Conservation (phyloP, 108 stramenopile species). For the Pseudonitzschia multiseries region DNA sequence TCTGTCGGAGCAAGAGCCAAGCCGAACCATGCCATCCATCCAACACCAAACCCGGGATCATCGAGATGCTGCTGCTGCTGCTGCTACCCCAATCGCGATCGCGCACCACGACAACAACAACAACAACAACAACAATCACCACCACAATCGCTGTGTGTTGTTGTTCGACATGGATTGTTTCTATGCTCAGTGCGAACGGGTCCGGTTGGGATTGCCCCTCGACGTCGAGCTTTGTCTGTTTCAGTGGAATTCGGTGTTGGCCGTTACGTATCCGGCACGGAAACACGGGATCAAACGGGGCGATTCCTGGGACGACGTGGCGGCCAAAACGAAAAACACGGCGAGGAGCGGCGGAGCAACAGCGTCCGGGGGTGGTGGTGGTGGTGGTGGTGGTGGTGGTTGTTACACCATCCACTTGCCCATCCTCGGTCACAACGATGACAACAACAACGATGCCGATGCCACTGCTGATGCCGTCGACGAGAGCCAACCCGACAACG, state of each 20-base stretch:
- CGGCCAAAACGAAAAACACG: constrained; percentile 28
- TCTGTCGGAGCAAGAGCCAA: too few species aligned
- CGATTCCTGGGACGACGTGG: constrained; percentile 70
- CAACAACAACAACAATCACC: background rate
- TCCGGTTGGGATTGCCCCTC: constrained; percentile 64
- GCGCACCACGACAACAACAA: background rate
- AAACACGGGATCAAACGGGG: constrained; percentile 69
- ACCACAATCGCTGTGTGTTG: constrained; percentile 57
- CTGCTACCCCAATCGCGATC: background rate
- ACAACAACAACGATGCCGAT: constrained; percentile 9
- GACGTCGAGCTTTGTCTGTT: constrained; percentile 54
- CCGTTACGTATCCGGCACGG: constrained; percentile 83
- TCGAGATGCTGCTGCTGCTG: too few species aligned
- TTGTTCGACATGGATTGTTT: constrained; percentile 90
- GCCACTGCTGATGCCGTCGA: constrained; percentile 15
- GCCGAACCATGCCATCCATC: too few species aligned
- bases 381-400: too few species aligned
- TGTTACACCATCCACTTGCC: constrained; percentile 35
- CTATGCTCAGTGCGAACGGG: constrained; percentile 86
- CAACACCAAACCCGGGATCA: too few species aligned
- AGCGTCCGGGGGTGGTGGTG: too few species aligned
- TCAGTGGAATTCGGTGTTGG: constrained; percentile 82
- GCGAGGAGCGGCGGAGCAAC: background rate
- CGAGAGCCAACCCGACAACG: constrained; percentile 8
- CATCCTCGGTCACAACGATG: constrained; percentile 8